These are phyloP conservation scores for Helicosporidium sp. DNA, from an alignment of 139 green algal species.

Conservation along the genomic window DNA sequence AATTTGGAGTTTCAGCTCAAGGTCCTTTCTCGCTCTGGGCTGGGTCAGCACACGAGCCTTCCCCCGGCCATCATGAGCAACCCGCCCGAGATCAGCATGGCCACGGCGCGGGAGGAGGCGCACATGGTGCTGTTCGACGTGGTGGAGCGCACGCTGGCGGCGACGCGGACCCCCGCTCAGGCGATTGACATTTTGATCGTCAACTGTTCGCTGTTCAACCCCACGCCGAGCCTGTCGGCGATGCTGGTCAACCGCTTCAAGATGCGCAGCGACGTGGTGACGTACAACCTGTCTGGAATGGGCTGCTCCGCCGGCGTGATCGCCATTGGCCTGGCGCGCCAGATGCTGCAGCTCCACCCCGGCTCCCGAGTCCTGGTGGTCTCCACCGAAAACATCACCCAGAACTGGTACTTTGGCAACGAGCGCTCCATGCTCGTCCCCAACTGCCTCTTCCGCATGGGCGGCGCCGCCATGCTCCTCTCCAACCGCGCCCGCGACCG, in stretches of 20 bases:
- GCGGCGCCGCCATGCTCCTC: slow-evolving; percentile 72
- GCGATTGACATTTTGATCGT: slow-evolving; percentile 52
- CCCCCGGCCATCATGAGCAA: slow-evolving; percentile 13
- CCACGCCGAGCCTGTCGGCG: slow-evolving; percentile 52
- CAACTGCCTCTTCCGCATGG: slow-evolving; percentile 46
- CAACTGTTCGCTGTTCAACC: slow-evolving; percentile 64
- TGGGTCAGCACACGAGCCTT: slow-evolving; percentile 83
- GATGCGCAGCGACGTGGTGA: slow-evolving; percentile 46
- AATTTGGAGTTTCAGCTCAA: slow-evolving; percentile 78
- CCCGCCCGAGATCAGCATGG: slow-evolving; percentile 46
- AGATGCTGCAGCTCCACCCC: slow-evolving; percentile 29
- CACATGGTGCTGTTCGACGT: slow-evolving; percentile 48
- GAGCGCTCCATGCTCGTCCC: slow-evolving; percentile 52
- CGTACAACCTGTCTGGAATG: slow-evolving; percentile 59
- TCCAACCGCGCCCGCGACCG: slow-evolving; percentile 57
- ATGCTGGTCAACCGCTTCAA: slow-evolving; percentile 75
- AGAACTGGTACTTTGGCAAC: slow-evolving; percentile 76
- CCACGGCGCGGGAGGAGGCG: slow-evolving; percentile 45
- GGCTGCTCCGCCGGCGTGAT: slow-evolving; percentile 67
- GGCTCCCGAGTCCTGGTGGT: slow-evolving; percentile 42
- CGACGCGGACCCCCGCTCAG: slow-evolving; percentile 1
- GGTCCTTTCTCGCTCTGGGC: slow-evolving; percentile 58
- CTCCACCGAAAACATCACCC: slow-evolving; percentile 67
- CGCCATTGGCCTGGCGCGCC: slow-evolving; percentile 45
- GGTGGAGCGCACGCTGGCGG: slow-evolving; percentile 22